Conservation (phyloP, 495 filamentous ascomycete species). For the Neurospora hispaniola region DNA sequence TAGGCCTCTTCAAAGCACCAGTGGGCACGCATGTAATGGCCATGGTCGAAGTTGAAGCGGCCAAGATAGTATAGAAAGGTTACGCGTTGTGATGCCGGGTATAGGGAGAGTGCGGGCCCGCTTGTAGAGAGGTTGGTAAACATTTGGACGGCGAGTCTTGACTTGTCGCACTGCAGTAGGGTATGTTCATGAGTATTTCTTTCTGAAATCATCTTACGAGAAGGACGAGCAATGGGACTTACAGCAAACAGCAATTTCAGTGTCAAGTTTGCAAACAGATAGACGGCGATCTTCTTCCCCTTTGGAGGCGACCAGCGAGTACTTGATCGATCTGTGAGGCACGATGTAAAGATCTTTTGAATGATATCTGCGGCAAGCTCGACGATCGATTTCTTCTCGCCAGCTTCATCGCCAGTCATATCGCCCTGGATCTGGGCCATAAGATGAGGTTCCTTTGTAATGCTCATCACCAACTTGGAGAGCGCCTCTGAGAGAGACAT, state of each 20-base stretch:
- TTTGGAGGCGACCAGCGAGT: constrained; percentile 50
- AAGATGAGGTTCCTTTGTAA: constrained; percentile 67
- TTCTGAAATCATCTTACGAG: not conserved
- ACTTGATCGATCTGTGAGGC: constrained; percentile 69
- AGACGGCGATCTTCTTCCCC: constrained; percentile 79
- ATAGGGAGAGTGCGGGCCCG: constrained; percentile 65
- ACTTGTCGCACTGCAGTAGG: constrained; percentile 44
- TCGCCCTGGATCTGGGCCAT: constrained; percentile 43
- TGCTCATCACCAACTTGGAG: constrained; percentile 65
- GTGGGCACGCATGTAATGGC: constrained; percentile 65
- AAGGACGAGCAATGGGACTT: constrained; percentile 6
- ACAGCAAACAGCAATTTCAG: constrained; percentile 82
- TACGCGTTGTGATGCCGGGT: constrained; percentile 79
- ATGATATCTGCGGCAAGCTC: constrained; percentile 79
- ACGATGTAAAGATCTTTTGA: constrained; percentile 82
- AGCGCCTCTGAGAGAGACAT: constrained; percentile 67
- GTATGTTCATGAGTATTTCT: constrained; percentile 4
- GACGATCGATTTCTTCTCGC: constrained; percentile 62
- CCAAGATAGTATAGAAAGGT: constrained; percentile 94
- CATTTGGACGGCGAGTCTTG: constrained; percentile 64
- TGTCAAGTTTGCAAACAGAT: constrained; percentile 82
- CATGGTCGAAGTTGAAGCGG: constrained; percentile 73
- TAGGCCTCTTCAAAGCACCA: constrained; percentile 70
- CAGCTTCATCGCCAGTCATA: constrained; percentile 40
- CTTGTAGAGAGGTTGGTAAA: constrained; percentile 80